A percentile compares a stretch with the other conserved stretches of the same genome.
Conservation (phyloP, 345 rosid genomes). For the Conringia planisiliqua region DNA sequence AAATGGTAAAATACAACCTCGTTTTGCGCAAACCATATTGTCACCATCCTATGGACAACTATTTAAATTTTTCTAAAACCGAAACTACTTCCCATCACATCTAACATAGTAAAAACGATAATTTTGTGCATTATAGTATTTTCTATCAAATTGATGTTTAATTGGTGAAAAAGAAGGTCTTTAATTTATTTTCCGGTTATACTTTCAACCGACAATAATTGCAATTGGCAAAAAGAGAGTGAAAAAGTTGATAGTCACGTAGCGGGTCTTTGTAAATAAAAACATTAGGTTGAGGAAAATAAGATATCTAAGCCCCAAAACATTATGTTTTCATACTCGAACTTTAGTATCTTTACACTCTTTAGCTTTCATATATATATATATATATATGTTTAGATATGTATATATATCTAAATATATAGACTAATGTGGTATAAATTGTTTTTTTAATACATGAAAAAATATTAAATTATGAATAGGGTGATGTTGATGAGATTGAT, state of each 20-base stretch:
- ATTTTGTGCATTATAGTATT: not conserved
- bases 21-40: not conserved
- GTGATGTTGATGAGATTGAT: not conserved
- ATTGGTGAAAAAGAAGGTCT: conserved; percentile 4
- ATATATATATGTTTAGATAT: not conserved
- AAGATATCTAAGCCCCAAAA: not conserved
- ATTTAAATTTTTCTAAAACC: not conserved
- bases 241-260: conserved; percentile 1
- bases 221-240: conserved; percentile 21
- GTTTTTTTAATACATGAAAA: not conserved
- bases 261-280: not conserved
- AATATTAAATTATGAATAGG: not conserved
- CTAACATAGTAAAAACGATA: not conserved
- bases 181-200: not conserved
- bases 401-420: not conserved
- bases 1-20: not conserved
- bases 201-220: conserved; percentile 14
- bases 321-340: not conserved
- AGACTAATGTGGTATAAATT: not conserved
- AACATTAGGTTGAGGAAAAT: not conserved
- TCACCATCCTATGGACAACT: not conserved
- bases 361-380: not conserved
- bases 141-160: not conserved
- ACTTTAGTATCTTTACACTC: not conserved
- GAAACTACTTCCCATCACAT: not conserved